Base-by-base conservation (phyloP, 345 rosid species). In the Citrus reticulata region DNA sequence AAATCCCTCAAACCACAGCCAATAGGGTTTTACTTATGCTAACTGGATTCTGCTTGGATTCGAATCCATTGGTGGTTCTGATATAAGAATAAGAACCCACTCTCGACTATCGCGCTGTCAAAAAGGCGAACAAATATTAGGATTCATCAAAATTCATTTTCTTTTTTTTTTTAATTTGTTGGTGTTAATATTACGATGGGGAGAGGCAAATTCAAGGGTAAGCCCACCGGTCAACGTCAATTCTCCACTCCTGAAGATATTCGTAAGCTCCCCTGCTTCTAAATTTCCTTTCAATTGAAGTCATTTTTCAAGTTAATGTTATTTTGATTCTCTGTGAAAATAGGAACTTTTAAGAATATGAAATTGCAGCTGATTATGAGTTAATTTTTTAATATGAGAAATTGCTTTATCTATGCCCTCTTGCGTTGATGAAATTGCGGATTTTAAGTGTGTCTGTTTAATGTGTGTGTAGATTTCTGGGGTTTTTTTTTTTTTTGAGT, bases 191-290 rank as follows among this genome's bases (percentile, higher is more conserved):
- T 2, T 55, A 20, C 72, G 49, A 89, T 89, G 92, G 92, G 89
- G 25, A 83, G 92, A 79, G 92, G 92, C 30, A 89, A 89, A 88
- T 89, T 87, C 85, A 89, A 89, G 85, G 92, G 92, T 58, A 89
- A 89, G 85, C 92, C 92, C 73, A 89, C 92, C 22, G 92, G 92
- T 46, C 88, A 87, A 13, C 90, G 92, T 75, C 85, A 77, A 68
- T 89, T 89, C 87, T 89, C 92, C 51, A 83, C 82, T 25, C 90
- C 90, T n/a, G 92, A 89, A 64, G 86, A 89, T 85, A 78, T 89
- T 81, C 81, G 92, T 89, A 87, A 77, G 90, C 72, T 27, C 32
- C 67, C 3, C 62, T 20, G 4, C 68, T 22, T 49, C 6, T 17
- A 29, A 2, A 13, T 64, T 0, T 32, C 16, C 39, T 27, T 57